Conservation (phyloP, 768 basidiomycete genomes). For the Tubosaeta sp. region DNA sequence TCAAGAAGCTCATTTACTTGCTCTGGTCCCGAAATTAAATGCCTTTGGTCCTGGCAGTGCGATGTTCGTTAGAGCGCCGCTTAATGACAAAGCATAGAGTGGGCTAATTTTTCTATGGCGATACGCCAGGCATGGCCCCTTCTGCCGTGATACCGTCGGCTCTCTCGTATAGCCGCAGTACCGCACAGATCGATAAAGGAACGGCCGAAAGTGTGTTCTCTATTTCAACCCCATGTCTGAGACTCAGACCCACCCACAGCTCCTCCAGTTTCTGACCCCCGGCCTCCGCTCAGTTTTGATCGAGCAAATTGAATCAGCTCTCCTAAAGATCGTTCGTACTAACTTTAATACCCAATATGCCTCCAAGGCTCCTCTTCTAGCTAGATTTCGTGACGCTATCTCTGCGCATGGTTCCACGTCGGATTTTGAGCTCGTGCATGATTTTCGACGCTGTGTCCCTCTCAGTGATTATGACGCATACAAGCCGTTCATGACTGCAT, state of each 20-base stretch:
- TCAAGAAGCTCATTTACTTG: too few species aligned
- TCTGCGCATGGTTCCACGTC: not conserved
- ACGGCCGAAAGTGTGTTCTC: not conserved
- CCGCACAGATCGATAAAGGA: not conserved
- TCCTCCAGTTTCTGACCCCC: not conserved
- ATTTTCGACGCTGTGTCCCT: constrained; percentile 1
- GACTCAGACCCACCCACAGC: not conserved
- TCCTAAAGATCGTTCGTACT: not conserved
- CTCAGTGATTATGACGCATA: constrained; percentile 8
- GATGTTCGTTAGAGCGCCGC: too few species aligned
- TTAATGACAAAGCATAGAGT: too few species aligned
- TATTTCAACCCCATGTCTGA: not conserved
- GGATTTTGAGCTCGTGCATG: not conserved
- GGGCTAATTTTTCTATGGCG: too few species aligned
- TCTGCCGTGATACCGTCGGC: too few species aligned
- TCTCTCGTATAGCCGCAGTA: not conserved
- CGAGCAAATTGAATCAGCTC: not conserved
- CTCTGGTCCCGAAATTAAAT: too few species aligned
- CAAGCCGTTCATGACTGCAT: constrained; percentile 6
- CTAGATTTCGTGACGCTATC: not conserved
- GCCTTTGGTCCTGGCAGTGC: too few species aligned
- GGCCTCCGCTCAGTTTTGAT: not conserved
- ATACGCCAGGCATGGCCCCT: too few species aligned
- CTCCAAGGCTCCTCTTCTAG: not conserved
- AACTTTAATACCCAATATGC: constrained; percentile 4